phyloP scores from a whole-genome alignment of 2,329 filamentous ascomycete species.

The Monosporascus sp. region DNA sequence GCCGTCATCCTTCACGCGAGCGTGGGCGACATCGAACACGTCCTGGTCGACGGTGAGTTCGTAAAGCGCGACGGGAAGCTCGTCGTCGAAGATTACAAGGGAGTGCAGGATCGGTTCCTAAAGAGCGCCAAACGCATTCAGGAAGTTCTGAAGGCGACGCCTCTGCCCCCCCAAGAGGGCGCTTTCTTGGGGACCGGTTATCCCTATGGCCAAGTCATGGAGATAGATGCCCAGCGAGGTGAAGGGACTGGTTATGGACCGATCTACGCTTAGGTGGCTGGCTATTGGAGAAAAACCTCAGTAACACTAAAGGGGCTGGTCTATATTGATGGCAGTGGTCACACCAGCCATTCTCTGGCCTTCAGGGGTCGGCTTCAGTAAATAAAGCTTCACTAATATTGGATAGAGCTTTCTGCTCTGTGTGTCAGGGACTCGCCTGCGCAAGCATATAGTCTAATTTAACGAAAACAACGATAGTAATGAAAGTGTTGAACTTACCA shows the following conservation, averaged over 20 bases:
- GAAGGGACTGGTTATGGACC: slow-evolving; percentile 8
- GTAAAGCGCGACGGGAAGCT: slow-evolving; percentile 36
- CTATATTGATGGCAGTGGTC: no score
- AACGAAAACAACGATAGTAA: no score
- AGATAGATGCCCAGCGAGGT: slow-evolving; percentile 6
- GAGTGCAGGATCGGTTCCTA: slow-evolving; percentile 25
- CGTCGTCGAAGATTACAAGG: slow-evolving; percentile 13
- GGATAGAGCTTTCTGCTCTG: no score
- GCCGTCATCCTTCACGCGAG: slow-evolving; percentile 49
- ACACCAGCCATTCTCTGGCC: no score
- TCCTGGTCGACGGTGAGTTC: slow-evolving; percentile 42
- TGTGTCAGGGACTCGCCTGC: no score
- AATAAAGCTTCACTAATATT: no score
- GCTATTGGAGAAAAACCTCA: no score
- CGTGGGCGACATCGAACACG: slow-evolving; percentile 43
- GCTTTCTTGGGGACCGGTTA: slow-evolving; percentile 8
- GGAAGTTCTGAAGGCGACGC: slow-evolving; percentile 13
- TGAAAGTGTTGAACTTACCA: no score
- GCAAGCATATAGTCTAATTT: no score
- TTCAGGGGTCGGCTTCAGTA: no score
- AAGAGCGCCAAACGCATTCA: slow-evolving; percentile 28
- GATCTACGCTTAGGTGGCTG: slow-evolving; percentile 1
- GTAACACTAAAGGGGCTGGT: no score
- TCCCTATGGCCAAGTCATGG: slow-evolving; percentile 1
- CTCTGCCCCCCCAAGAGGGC: slow-evolving; percentile 17